Evolutionary conservation across 1,139 yeast genomes (phyloP).

Genomic region (Debaryomyces psychrophilus): DNA sequence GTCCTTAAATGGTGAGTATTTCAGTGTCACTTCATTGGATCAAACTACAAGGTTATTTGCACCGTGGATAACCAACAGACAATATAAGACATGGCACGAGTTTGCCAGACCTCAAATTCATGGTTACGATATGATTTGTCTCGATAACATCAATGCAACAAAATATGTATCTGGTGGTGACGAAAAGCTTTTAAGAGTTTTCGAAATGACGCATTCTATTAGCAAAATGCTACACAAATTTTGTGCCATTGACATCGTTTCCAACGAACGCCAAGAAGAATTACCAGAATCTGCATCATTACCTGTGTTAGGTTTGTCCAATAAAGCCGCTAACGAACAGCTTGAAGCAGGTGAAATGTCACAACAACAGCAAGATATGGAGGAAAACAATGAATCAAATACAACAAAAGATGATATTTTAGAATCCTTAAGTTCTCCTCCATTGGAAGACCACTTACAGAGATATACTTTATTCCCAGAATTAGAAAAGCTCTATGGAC

Average conservation of each 20-base stretch:
- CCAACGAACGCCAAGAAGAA: constrained; percentile 21
- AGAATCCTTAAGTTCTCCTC: constrained; percentile 58
- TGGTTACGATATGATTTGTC: constrained; percentile 93
- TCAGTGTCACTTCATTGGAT: constrained; percentile 79
- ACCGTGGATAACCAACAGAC: constrained; percentile 50
- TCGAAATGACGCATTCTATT: constrained; percentile 85
- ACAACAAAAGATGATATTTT: constrained; percentile 47
- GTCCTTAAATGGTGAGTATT: constrained; percentile 68
- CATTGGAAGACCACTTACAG: constrained; percentile 87
- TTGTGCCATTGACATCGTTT: constrained; percentile 45
- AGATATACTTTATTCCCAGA: constrained; percentile 95
- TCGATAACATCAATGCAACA: constrained; percentile 62
- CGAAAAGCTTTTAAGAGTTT: constrained; percentile 87
- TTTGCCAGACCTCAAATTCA: constrained; percentile 97
- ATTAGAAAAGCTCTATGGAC: constrained; percentile 91
- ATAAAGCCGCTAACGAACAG: constrained; percentile 72
- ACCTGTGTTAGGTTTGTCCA: constrained; percentile 93
- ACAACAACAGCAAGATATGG: constrained; percentile 38
- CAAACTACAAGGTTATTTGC: constrained; percentile 90
- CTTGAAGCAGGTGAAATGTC: constrained; percentile 44
- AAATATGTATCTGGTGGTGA: constrained; percentile 93
- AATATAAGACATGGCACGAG: constrained; percentile 71
- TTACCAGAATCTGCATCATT: constrained; percentile 83
- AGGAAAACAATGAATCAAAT: constrained; percentile 43
- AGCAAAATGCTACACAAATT: constrained; percentile 60